Percentiles rank a stretch among this genome's conserved stretches.
Evolutionary conservation across 2,329 filamentous ascomycete species (phyloP).

Genomic region (Penicillium sp.): DNA sequence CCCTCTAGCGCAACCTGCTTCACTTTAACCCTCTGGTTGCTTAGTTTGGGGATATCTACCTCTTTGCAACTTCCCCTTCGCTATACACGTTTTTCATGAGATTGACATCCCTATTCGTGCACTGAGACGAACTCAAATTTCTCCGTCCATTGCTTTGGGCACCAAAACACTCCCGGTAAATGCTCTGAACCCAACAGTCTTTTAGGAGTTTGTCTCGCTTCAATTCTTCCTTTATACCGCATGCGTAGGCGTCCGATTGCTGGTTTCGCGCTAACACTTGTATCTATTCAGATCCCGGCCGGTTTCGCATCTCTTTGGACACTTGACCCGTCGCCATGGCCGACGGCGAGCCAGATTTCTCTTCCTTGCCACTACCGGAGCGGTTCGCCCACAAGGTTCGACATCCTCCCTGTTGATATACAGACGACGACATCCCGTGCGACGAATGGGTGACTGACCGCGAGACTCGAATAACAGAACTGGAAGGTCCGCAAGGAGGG

Average conservation of each 20-base stretch:
- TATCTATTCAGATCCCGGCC: not conserved
- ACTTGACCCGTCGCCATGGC: conserved; percentile 32
- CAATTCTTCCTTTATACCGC: not conserved
- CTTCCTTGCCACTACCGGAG: conserved; percentile 40
- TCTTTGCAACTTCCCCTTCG: not conserved
- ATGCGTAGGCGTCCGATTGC: not conserved
- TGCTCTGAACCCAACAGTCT: not conserved
- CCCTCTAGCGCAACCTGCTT: conserved; percentile 1
- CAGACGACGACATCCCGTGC: not conserved
- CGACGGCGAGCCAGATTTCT: conserved; percentile 42
- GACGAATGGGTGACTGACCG: conserved; percentile 18
- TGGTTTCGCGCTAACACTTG: conserved; percentile 4
- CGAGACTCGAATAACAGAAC: conserved; percentile 47
- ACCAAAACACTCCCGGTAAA: conserved; percentile 16
- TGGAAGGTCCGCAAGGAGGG: conserved; percentile 97
- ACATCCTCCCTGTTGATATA: not conserved
- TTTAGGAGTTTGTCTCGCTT: not conserved
- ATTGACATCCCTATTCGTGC: conserved; percentile 5
- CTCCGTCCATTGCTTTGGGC: conserved; percentile 16
- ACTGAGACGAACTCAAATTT: conserved; percentile 10
- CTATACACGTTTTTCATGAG: not conserved
- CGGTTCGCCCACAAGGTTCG: conserved; percentile 43
- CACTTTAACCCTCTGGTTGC: not conserved
- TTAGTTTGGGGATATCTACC: not conserved
- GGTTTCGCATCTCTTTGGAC: not conserved